Base-by-base conservation (phyloP, 2,329 filamentous ascomycete genomes). In the Eutypella sp. region DNA sequence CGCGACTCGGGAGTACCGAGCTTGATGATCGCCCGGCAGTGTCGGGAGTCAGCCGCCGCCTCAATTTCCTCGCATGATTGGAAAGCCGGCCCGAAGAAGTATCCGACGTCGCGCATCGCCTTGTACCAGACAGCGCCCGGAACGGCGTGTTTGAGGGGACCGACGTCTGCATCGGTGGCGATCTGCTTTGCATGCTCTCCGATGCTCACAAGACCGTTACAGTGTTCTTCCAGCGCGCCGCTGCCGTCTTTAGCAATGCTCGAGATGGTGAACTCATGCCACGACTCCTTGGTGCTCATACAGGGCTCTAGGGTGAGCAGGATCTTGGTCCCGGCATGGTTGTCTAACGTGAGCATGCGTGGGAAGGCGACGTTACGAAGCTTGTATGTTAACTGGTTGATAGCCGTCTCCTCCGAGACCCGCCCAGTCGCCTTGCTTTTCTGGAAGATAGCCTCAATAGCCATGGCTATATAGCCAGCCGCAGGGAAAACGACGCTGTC, bases 401-500 rank as follows among this genome's bases (percentile, higher is more conserved):
- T 34, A 5, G 25, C 25, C 4, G 46, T 22, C n/a, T n/a, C n/a
- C 3, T 1, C 20, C 23, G 34, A 23, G 9, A 9, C 25, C 25
- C 29, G 44, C n/a, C 44, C 37, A 13, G 46, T 42, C 2, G 34
- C 29, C 10, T 38, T 44, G 13, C 41, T 22, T 19, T 49, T 53
- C 40, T 55, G 54, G 22, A 44, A 55, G 25, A 54, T 45, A 29
- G 54, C 57, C 36, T 57, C 57, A 2, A 54, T 18, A 1, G 52
- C 55, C 47, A 69, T 60, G 5, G 65, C 59, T 0, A 63, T 53
- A 13, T 57, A 56, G 9, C 65, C 69, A 10, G 62, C 56, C 8
- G 60, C 68, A 38, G 70, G 65, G 36, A 68, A 65, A 48, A 73
- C 58, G 40, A 66, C 63, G 29, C 71, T 62, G 47, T 61, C 65